Evolutionary conservation across 2,329 filamentous ascomycete species (phyloP).

Genomic region (Lecanicillium sp.): DNA sequence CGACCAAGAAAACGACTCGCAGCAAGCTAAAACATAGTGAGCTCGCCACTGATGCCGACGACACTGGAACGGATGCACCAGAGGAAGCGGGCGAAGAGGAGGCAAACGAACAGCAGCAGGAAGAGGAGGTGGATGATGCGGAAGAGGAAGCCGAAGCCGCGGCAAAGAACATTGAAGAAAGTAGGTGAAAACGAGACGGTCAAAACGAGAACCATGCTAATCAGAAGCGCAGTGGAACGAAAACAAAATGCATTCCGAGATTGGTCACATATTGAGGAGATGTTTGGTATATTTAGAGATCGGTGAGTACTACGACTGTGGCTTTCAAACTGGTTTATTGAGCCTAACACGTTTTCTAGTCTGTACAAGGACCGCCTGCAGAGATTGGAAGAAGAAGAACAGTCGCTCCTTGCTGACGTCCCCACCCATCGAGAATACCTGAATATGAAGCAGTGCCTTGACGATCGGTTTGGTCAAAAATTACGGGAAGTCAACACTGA

Average conservation of each 20-base stretch:
- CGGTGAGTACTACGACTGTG: conserved; percentile 46
- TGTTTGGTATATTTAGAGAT: conserved; percentile 80
- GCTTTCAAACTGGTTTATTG: not conserved
- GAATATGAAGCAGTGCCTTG: conserved; percentile 79
- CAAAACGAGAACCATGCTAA: conserved; percentile 13
- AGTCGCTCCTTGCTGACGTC: conserved; percentile 47
- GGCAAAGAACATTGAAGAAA: conserved; percentile 56
- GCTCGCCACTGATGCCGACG: conserved; percentile 14
- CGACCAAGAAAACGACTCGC: conserved; percentile 32
- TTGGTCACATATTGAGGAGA: conserved; percentile 72
- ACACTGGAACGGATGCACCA: conserved; percentile 11
- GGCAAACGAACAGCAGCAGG: conserved; percentile 21
- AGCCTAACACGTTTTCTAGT: conserved; percentile 36
- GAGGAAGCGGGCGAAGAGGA: conserved; percentile 22
- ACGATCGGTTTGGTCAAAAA: conserved; percentile 74
- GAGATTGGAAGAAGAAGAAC: conserved; percentile 64
- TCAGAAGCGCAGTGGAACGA: conserved; percentile 52
- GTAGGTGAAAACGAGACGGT: conserved; percentile 29
- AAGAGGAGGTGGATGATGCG: conserved; percentile 28
- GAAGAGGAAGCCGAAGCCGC: conserved; percentile 47
- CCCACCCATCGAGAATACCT: conserved; percentile 88
- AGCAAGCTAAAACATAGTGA: conserved; percentile 30
- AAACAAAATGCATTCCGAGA: conserved; percentile 76
- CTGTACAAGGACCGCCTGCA: conserved; percentile 84
- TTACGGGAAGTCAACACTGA: conserved; percentile 67